Conservation (phyloP, 257 asterid species). For the Gynochthodes officinalis region DNA sequence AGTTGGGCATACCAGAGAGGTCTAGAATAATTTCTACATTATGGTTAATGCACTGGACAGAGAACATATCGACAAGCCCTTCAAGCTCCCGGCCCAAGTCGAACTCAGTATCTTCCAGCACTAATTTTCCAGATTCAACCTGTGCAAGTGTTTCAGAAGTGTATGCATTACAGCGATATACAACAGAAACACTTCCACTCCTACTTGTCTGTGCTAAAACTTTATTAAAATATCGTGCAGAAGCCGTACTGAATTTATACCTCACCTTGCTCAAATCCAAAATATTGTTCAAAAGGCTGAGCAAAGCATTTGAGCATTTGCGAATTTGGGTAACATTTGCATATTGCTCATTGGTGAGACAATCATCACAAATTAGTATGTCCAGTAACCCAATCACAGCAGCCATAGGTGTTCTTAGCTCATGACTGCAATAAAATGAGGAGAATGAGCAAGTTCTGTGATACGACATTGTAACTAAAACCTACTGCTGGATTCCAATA, state of each 20-base stretch:
- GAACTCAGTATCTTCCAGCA: conserved; percentile 85
- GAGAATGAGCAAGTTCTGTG: neutral
- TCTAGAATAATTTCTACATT: conserved; percentile 84
- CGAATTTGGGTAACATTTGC: conserved; percentile 80
- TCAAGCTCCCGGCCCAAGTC: conserved; percentile 90
- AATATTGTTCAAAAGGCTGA: conserved; percentile 84
- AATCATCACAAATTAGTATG: conserved; percentile 75
- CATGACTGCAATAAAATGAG: conserved; percentile 55
- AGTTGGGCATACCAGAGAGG: conserved; percentile 57
- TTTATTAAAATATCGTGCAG: neutral
- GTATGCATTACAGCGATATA: neutral
- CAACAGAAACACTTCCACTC: neutral
- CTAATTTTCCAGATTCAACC: conserved; percentile 94
- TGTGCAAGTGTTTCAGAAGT: conserved; percentile 28
- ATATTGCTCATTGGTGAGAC: conserved; percentile 74
- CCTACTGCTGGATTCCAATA: neutral
- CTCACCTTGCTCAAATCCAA: conserved; percentile 92
- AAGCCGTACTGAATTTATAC: conserved; percentile 8
- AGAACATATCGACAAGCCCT: conserved; percentile 90
- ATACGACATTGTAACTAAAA: neutral
- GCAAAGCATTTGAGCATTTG: conserved; percentile 87
- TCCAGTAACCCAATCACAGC: conserved; percentile 94
- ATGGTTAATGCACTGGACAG: conserved; percentile 87
- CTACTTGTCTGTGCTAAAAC: neutral
- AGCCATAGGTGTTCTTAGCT: conserved; percentile 96